A percentile compares a stretch with the other conserved stretches of the same genome.
Conservation (phyloP, 2,329 filamentous ascomycete genomes). For the Fusarium sp. region DNA sequence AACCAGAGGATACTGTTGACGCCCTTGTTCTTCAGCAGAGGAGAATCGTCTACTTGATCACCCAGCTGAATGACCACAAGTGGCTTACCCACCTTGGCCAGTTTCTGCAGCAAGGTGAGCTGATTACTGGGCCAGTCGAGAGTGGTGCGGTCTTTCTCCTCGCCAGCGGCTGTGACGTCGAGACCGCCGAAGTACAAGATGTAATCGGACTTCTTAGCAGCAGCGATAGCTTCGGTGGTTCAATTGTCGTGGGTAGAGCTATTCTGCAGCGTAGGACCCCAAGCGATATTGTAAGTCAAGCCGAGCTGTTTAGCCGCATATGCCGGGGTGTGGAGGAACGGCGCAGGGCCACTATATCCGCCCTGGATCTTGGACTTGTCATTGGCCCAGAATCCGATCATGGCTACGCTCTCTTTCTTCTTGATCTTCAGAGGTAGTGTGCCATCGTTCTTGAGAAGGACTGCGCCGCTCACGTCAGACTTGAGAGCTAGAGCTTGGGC, state of each 20-base stretch:
- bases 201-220: constrained; percentile 6
- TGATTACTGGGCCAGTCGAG: constrained; percentile 19
- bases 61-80: constrained; percentile 6
- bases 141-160: not conserved
- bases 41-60: not conserved
- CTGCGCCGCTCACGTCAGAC: constrained; percentile 3
- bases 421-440: not conserved
- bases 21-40: constrained; percentile 6
- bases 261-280: constrained; percentile 10
- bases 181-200: constrained; percentile 16
- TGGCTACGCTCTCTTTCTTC: not conserved
- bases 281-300: not conserved
- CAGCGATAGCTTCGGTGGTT: constrained; percentile 2
- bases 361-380: constrained; percentile 6
- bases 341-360: constrained; percentile 1
- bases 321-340: not conserved
- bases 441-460: not conserved
- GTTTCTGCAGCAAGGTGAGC: not conserved
- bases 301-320: constrained; percentile 12
- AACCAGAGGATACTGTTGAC: constrained; percentile 27
- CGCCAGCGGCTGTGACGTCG: constrained; percentile 12
- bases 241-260: not conserved
- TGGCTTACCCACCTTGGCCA: constrained; percentile 3
- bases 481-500: not conserved
- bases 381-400: constrained; percentile 13